phyloP scores from a whole-genome alignment of 352 stramenopile species.

The Aphanomyces stellatus region DNA sequence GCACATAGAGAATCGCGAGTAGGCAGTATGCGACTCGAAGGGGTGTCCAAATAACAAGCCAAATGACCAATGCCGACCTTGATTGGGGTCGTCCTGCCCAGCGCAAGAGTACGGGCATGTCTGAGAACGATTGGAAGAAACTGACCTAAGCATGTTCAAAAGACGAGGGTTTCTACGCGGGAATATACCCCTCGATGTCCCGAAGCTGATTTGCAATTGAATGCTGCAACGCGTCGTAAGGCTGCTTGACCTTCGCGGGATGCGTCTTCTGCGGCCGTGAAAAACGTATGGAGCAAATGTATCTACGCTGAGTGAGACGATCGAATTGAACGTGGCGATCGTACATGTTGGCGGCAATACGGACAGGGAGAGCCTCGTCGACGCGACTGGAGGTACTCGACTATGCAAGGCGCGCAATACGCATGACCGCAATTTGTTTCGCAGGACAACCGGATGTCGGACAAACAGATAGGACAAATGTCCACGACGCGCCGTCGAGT shows the following conservation, averaged over 20 bases:
- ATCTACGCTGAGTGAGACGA: neutral
- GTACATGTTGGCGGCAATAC: neutral
- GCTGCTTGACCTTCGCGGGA: neutral
- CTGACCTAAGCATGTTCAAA: neutral
- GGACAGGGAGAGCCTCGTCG: neutral
- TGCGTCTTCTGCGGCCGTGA: neutral
- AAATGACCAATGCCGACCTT: neutral
- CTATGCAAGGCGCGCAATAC: neutral
- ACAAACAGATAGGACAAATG: neutral
- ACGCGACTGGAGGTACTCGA: neutral
- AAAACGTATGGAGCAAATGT: conserved; percentile 1
- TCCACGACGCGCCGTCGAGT: neutral
- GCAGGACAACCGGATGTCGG: neutral
- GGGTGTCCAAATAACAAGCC: neutral
- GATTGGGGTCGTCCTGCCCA: neutral
- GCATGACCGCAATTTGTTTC: neutral
- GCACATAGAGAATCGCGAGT: neutral
- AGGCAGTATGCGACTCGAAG: neutral
- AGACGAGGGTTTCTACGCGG: neutral
- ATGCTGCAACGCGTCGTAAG: neutral
- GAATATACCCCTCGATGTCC: too few species aligned
- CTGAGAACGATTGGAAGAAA: neutral
- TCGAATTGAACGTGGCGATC: neutral
- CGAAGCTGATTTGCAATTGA: too few species aligned
- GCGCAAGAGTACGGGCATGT: neutral